phyloP scores from a whole-genome alignment of 768 basidiomycete genomes.

The Lenzites betulinus region DNA sequence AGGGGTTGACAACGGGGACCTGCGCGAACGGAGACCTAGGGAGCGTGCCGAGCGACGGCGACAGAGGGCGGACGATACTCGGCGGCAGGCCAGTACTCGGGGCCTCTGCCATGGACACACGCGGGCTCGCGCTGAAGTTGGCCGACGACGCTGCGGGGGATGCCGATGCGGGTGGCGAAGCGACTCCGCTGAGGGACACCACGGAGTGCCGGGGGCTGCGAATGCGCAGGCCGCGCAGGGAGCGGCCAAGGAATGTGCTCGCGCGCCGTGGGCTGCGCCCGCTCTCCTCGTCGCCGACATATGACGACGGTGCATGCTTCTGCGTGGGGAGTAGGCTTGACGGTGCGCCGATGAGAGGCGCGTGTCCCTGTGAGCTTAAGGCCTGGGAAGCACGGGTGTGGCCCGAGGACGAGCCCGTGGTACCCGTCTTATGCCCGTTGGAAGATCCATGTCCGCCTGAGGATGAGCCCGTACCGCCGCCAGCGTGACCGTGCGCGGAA shows the following conservation, averaged over 20 bases:
- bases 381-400: not conserved
- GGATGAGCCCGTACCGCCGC: conserved; percentile 13
- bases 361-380: not conserved
- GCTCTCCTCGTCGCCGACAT: conserved; percentile 16
- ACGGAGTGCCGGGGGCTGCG: conserved; percentile 15
- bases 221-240: conserved; percentile 13
- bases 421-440: conserved; percentile 12
- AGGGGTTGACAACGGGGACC: not conserved
- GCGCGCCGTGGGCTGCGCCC: conserved; percentile 9
- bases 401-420: conserved; percentile 11
- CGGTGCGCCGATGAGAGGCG: conserved; percentile 9
- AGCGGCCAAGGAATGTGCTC: conserved; percentile 15
- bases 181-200: not conserved
- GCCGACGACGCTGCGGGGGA: conserved; percentile 3
- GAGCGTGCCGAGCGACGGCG: conserved; percentile 16
- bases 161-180: not conserved
- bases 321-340: conserved; percentile 27
- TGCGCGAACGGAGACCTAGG: conserved; percentile 9
- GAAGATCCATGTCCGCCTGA: conserved; percentile 19
- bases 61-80: conserved; percentile 21
- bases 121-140: conserved; percentile 1
- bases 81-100: conserved; percentile 10
- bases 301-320: conserved; percentile 16
- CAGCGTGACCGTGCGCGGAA: conserved; percentile 20
- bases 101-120: conserved; percentile 3